These are phyloP conservation scores for Pestalotiopsis sp. DNA, from an alignment of 2,329 filamentous ascomycete species.

Conservation along the genomic window DNA sequence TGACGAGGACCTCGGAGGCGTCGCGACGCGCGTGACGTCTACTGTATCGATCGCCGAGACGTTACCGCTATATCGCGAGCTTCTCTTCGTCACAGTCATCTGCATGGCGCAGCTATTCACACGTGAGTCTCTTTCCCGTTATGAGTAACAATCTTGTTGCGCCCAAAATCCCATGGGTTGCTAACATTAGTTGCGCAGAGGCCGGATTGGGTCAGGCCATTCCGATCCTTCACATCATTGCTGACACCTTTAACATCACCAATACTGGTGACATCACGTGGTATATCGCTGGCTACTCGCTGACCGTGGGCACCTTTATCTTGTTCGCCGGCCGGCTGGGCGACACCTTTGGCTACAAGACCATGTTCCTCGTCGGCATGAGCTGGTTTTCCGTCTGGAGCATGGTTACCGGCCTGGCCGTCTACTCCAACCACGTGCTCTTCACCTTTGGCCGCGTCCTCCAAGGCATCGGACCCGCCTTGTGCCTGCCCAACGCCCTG, in stretches of 20 bases:
- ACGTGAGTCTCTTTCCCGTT: slow-evolving; percentile 6
- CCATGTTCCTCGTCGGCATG: slow-evolving; percentile 44
- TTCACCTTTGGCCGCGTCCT: slow-evolving; percentile 52
- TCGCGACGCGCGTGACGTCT: slow-evolving; percentile 4
- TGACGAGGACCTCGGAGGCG: neutral
- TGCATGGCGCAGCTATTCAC: slow-evolving; percentile 33
- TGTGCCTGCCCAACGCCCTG: slow-evolving; percentile 58
- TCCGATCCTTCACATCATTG: slow-evolving; percentile 46
- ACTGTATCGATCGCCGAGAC: slow-evolving; percentile 15
- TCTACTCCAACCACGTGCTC: slow-evolving; percentile 30
- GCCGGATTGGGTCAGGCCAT: slow-evolving; percentile 41
- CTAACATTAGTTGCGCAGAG: slow-evolving; percentile 32
- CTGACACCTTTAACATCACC: slow-evolving; percentile 39
- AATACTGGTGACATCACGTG: slow-evolving; percentile 43
- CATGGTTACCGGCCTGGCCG: slow-evolving; percentile 39
- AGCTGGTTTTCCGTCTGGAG: slow-evolving; percentile 45
- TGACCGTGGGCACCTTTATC: slow-evolving; percentile 49
- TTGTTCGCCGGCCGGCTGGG: slow-evolving; percentile 48
- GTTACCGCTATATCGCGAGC: slow-evolving; percentile 20
- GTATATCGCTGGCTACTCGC: slow-evolving; percentile 48
- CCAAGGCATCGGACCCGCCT: slow-evolving; percentile 57
- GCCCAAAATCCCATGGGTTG: neutral
- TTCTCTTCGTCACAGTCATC: slow-evolving; percentile 36
- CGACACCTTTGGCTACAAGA: slow-evolving; percentile 49
- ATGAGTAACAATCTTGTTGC: neutral